These are phyloP conservation scores for Petunia hybrid DNA, from an alignment of 305 asterid genomes.

Conservation along the genomic window DNA sequence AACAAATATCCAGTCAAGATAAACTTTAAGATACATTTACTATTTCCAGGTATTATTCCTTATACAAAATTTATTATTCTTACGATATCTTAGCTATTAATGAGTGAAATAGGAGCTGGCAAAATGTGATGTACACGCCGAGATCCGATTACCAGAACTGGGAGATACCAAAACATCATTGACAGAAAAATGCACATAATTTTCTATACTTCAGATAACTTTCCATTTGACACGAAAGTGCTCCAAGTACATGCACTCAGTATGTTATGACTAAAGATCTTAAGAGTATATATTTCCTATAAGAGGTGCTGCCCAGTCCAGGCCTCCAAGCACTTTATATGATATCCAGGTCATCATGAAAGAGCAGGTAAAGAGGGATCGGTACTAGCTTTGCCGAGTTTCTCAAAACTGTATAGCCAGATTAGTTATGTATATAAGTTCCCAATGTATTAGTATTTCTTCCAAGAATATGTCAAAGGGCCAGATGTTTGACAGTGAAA, in stretches of 20 bases:
- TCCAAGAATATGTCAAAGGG: not conserved
- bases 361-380: conserved; percentile 7
- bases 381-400: not conserved
- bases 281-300: not conserved
- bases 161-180: not conserved
- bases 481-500: not conserved
- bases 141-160: not conserved
- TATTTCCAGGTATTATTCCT: too few species aligned
- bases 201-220: not conserved
- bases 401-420: conserved; percentile 17
- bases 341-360: not conserved
- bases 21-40: too few species aligned
- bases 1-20: too few species aligned
- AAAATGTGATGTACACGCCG: too few species aligned
- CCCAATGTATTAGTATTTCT: not conserved
- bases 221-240: not conserved
- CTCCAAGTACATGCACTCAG: conserved; percentile 3
- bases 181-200: not conserved
- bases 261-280: not conserved
- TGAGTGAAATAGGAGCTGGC: too few species aligned
- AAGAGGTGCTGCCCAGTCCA: not conserved
- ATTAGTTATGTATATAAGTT: not conserved
- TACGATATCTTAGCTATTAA: too few species aligned
- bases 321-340: not conserved
- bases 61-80: too few species aligned